These are phyloP conservation scores for Abrus precatorius DNA, from an alignment of 306 rosid species.

Conservation along the genomic window DNA sequence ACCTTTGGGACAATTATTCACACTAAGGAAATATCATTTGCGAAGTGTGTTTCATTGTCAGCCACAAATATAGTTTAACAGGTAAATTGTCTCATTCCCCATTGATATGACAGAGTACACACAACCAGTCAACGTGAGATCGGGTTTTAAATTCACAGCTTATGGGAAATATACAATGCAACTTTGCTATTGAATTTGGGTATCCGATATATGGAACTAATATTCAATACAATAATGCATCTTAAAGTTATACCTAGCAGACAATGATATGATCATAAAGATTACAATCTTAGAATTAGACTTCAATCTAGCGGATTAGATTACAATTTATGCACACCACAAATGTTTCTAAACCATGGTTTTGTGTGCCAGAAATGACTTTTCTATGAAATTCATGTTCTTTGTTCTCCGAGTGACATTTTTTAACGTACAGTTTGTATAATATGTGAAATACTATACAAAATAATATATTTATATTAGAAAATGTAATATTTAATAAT, in stretches of 20 bases:
- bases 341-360: constrained; percentile 12
- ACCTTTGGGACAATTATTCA: constrained; percentile 17
- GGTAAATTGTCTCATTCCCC: neutral
- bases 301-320: constrained; percentile 34
- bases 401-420: constrained; percentile 24
- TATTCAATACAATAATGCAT: constrained; percentile 21
- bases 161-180: neutral
- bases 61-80: constrained; percentile 38
- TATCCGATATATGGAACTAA: neutral
- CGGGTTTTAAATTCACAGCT: neutral
- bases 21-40: constrained; percentile 20
- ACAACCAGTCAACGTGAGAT: neutral
- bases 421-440: neutral
- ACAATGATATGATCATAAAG: constrained; percentile 27
- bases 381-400: constrained; percentile 17
- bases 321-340: constrained; percentile 13
- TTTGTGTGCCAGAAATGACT: neutral
- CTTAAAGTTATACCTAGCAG: neutral
- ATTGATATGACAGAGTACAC: constrained; percentile 11
- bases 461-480: too few relatives aligned
- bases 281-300: constrained; percentile 25
- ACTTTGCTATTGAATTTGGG: neutral
- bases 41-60: constrained; percentile 46
- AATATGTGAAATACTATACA: too few relatives aligned
- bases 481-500: too few relatives aligned